Evolutionary conservation across 1,284 basidiomycete genomes (phyloP), one percentile per base, ranked within the genome.

Genomic region (Moesziomyces globuligerus): DNA sequence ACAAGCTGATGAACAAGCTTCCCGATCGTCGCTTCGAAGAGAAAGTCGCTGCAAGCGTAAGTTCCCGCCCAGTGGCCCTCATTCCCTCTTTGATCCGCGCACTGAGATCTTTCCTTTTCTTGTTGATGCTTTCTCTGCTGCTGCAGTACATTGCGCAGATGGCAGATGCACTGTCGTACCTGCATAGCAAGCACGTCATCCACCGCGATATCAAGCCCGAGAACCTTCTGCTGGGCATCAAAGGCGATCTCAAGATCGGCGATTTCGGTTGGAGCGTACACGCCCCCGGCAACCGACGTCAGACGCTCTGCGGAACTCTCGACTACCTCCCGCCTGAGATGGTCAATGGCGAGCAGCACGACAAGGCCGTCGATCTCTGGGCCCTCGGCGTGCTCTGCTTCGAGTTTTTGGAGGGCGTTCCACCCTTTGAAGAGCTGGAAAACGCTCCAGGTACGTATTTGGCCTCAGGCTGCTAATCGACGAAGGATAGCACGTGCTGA

Each of bases 181-280:
- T 98, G 3, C 96, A 99, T 83, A 86, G 87, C 55, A 98, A 98
- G 82, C 94, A 98, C 80, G 93, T 98, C 72, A 98, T 98, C 60
- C 96, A 99, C 82, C 89, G 96, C 23, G 96, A 99, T 80, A 99
- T 98, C 86, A 99, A 98, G 84, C 96, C 96, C 0, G 96, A 98
- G 84, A 99, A 99, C 82, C 84, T 99, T 47, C 86, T 99, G 8
- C 85, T 99, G 9, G 95, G 94, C 15, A 89, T 98, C 77, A 92
- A 94, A 72, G 96, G 95, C 41, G 95, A 98, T 82, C 86, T 99
- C 70, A 98, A 99, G 87, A 97, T 99, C 69, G 96, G 89, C 7
- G 96, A 98, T 83, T 98, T 99, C 83, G 96, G 96, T 7, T 98
- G 96, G 95, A 93, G 91, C 79, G 95, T 98, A 3, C 96, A 98